Percentiles rank a stretch among this genome's conserved stretches.
Conservation (phyloP, 2,329 filamentous ascomycete species). For the Colletotrichum sp. region DNA sequence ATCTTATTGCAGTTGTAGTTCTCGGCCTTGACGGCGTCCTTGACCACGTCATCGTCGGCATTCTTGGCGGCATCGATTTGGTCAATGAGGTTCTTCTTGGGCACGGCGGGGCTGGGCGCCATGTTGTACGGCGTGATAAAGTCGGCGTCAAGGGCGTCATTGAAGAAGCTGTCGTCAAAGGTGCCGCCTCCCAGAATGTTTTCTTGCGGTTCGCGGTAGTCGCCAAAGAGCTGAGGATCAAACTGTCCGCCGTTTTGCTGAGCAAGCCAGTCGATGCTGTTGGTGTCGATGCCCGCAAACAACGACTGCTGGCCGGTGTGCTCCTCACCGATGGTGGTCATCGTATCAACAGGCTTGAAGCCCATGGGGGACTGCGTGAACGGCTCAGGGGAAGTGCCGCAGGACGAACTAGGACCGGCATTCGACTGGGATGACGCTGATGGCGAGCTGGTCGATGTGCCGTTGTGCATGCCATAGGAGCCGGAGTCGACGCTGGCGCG, state of each 20-base stretch:
- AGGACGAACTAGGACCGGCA: conserved; percentile 66
- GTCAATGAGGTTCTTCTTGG: conserved; percentile 75
- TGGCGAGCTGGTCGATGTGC: conserved; percentile 67
- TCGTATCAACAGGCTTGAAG: conserved; percentile 66
- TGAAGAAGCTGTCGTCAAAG: conserved; percentile 73
- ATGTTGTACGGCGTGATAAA: conserved; percentile 84
- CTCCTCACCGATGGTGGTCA: conserved; percentile 72
- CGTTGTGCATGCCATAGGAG: conserved; percentile 49
- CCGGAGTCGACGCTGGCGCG: conserved; percentile 56
- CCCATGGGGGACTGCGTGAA: conserved; percentile 72
- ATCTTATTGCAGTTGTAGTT: conserved; percentile 89
- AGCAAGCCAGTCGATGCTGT: conserved; percentile 74
- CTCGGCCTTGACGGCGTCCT: conserved; percentile 37
- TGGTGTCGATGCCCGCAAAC: conserved; percentile 50
- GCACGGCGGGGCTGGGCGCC: conserved; percentile 45
- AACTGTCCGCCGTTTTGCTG: conserved; percentile 86
- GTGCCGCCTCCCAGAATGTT: conserved; percentile 73
- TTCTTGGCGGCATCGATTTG: conserved; percentile 80
- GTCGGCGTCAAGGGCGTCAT: conserved; percentile 82
- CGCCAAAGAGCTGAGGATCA: conserved; percentile 88
- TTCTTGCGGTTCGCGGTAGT: conserved; percentile 89
- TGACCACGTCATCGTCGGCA: conserved; percentile 67
- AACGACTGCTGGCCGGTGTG: conserved; percentile 38
- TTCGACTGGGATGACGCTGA: conserved; percentile 68
- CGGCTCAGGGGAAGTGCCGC: conserved; percentile 80